Conservation (phyloP, 2,329 filamentous ascomycete genomes). For the Colletotrichum cordylinicola region DNA sequence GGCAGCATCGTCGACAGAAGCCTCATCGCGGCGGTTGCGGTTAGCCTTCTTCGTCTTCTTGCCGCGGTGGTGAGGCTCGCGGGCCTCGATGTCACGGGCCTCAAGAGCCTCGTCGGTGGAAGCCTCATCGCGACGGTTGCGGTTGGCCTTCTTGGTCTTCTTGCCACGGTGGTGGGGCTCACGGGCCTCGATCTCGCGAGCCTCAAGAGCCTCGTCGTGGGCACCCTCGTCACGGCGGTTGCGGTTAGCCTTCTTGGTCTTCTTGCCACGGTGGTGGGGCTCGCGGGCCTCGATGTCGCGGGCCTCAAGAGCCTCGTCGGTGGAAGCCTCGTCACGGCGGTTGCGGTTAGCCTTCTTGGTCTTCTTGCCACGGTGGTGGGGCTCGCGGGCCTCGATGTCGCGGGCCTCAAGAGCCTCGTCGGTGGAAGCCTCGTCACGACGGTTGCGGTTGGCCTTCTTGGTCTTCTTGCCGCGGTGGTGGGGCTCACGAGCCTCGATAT, state of each 20-base stretch:
- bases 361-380: slow-evolving; percentile 21
- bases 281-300: slow-evolving; percentile 23
- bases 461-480: slow-evolving; percentile 21
- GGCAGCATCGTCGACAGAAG: neutral
- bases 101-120: slow-evolving; percentile 10
- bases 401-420: neutral
- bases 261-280: slow-evolving; percentile 20
- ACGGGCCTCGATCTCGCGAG: slow-evolving; percentile 7
- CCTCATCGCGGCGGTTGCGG: neutral
- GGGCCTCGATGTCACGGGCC: slow-evolving; percentile 23
- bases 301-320: slow-evolving; percentile 3
- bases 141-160: slow-evolving; percentile 15
- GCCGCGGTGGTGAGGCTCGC: slow-evolving; percentile 21
- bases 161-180: slow-evolving; percentile 20
- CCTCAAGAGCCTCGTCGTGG: neutral
- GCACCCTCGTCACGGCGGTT: neutral
- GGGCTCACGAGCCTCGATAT: no score
- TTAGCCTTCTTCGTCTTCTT: slow-evolving; percentile 23
- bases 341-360: slow-evolving; percentile 9
- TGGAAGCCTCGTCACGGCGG: neutral
- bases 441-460: slow-evolving; percentile 16
- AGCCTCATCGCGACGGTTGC: neutral
- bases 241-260: slow-evolving; percentile 16
- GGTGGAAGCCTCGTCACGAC: neutral
- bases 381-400: slow-evolving; percentile 22